These are phyloP conservation scores for Russula ochroleuca DNA, from an alignment of 768 basidiomycete genomes.

Conservation along the genomic window DNA sequence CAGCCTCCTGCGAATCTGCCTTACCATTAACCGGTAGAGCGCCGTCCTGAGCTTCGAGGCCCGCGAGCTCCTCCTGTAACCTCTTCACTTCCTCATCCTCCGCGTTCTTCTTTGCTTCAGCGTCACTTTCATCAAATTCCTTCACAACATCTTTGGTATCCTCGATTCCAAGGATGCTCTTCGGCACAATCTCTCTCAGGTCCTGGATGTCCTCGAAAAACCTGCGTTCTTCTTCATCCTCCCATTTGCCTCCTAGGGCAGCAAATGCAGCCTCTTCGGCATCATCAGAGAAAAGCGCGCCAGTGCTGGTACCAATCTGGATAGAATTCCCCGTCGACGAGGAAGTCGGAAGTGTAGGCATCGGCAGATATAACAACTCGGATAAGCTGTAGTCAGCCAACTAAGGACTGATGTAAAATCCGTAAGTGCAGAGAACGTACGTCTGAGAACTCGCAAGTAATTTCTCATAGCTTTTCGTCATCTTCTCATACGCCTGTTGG, in stretches of 20 bases:
- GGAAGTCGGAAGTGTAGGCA: conserved; percentile 79
- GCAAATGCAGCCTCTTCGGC: conserved; percentile 48
- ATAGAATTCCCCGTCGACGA: conserved; percentile 82
- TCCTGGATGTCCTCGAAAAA: conserved; percentile 95
- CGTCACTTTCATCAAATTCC: conserved; percentile 41
- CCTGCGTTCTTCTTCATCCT: conserved; percentile 91
- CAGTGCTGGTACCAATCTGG: conserved; percentile 54
- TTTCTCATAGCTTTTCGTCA: conserved; percentile 95
- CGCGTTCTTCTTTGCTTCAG: conserved; percentile 52
- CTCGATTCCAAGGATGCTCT: conserved; percentile 73
- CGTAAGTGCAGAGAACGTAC: conserved; percentile 40
- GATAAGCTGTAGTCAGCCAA: conserved; percentile 56
- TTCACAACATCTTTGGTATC: conserved; percentile 35
- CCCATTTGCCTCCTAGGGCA: conserved; percentile 82
- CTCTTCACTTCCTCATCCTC: conserved; percentile 69
- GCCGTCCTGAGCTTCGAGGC: conserved; percentile 42
- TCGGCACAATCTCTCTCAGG: conserved; percentile 87
- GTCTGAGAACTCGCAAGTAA: conserved; percentile 83
- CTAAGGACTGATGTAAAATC: neutral
- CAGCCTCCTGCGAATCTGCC: conserved; percentile 22
- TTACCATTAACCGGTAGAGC: conserved; percentile 20
- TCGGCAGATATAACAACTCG: conserved; percentile 78
- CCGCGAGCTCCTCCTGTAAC: conserved; percentile 74
- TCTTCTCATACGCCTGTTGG: conserved; percentile 98
- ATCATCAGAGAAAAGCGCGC: conserved; percentile 47